Evolutionary conservation across 306 rosid species (phyloP).

Genomic region (Ormosia emarginata): DNA sequence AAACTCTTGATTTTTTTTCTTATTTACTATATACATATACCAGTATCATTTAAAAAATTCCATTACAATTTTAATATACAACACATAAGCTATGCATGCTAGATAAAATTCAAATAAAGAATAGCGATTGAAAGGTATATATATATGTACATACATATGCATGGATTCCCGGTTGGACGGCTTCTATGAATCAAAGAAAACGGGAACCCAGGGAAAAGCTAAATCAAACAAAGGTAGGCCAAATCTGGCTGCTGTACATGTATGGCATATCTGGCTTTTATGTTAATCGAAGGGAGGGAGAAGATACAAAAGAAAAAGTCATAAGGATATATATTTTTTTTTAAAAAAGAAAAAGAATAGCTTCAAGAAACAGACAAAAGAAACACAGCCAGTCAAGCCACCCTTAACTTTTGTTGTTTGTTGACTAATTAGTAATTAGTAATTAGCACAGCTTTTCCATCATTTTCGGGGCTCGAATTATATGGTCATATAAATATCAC

Average conservation of each 20-base stretch:
- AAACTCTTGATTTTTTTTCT: background rate
- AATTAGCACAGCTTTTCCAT: background rate
- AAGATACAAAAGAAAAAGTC: background rate
- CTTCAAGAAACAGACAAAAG: slow-evolving; percentile 7
- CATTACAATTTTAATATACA: background rate
- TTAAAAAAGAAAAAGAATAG: background rate
- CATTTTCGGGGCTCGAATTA: background rate
- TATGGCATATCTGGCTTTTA: background rate
- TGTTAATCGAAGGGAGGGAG: background rate
- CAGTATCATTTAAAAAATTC: background rate
- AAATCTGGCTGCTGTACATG: background rate
- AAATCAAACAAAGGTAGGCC: background rate
- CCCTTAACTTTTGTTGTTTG: slow-evolving; percentile 21
- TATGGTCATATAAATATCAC: background rate
- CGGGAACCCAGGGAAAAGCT: background rate
- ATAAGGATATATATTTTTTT: background rate
- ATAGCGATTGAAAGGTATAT: background rate
- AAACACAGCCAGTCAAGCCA: background rate
- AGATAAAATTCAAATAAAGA: background rate
- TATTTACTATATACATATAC: background rate
- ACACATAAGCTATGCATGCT: no score
- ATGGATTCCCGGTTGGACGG: background rate
- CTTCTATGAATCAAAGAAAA: background rate
- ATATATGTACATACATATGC: background rate
- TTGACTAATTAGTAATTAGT: background rate